Evolutionary conservation across 441 rosid species (phyloP).

Genomic region (Euphorbia celastroides): DNA sequence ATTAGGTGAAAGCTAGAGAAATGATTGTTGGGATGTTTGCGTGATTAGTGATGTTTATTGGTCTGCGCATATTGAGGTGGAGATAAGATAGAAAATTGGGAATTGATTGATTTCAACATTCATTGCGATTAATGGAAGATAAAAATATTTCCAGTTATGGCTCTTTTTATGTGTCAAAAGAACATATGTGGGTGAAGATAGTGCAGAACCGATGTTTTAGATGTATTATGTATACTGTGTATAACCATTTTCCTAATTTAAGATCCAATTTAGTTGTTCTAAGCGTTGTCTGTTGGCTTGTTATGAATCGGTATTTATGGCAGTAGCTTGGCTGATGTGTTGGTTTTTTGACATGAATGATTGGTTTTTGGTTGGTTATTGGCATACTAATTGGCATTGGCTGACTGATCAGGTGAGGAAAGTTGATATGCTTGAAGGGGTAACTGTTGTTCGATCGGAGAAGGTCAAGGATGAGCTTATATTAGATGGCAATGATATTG

Average conservation of each 20-base stretch:
- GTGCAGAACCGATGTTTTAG: no score
- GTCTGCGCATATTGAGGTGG: no score
- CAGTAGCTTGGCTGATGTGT: not conserved
- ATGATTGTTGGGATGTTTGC: no score
- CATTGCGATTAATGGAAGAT: no score
- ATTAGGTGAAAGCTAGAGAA: no score
- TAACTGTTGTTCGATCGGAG: slow-evolving; percentile 61
- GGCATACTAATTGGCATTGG: not conserved
- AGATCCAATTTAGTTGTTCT: no score
- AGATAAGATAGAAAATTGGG: no score
- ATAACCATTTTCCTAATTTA: not conserved
- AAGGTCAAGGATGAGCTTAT: slow-evolving; percentile 80
- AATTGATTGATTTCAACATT: no score
- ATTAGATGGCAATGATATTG: slow-evolving; percentile 69
- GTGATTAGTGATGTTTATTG: no score
- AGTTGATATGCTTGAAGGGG: slow-evolving; percentile 88
- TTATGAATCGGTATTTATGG: not conserved
- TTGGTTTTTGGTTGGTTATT: not conserved
- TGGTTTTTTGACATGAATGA: not conserved
- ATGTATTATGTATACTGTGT: not conserved
- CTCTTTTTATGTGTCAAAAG: no score
- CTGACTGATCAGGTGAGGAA: slow-evolving; percentile 54
- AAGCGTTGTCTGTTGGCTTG: not conserved
- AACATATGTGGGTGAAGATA: no score
- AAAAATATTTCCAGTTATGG: no score